A percentile compares a stretch with the other conserved stretches of the same genome.
phyloP scores from a whole-genome alignment of 345 rosid genomes.

The Zanthoxylum bungeanum region DNA sequence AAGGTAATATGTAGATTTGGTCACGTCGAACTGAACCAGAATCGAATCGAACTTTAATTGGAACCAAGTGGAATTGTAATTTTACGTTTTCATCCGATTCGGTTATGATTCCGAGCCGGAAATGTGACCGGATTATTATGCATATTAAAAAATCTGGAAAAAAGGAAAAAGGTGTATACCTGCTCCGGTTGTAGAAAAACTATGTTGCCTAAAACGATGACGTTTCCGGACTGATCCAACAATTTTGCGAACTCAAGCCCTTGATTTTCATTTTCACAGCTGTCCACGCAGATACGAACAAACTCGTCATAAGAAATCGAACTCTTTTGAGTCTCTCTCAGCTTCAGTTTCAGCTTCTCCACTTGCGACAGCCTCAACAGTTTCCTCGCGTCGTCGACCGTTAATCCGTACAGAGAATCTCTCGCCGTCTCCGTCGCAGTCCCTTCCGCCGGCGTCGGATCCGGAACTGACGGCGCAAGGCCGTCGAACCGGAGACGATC shows the following conservation, averaged over 20 bases:
- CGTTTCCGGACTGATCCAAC: slow-evolving; percentile 67
- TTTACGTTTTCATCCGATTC: too few relatives aligned
- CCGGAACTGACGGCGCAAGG: slow-evolving; percentile 11
- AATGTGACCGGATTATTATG: too few relatives aligned
- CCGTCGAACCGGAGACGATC: slow-evolving; percentile 27
- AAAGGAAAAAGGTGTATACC: slow-evolving; percentile 31
- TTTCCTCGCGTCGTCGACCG: slow-evolving; percentile 58
- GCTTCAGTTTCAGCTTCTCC: slow-evolving; percentile 59
- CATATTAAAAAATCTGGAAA: too few relatives aligned
- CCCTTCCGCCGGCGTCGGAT: neutral
- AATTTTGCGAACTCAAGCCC: slow-evolving; percentile 52
- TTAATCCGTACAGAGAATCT: slow-evolving; percentile 21
- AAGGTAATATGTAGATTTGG: too few relatives aligned
- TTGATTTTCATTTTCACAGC: slow-evolving; percentile 46
- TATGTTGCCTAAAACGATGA: slow-evolving; percentile 64
- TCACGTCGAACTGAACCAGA: too few relatives aligned
- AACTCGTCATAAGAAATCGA: slow-evolving; percentile 52
- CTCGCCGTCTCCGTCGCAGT: neutral
- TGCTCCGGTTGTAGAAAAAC: slow-evolving; percentile 78
- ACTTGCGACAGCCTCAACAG: slow-evolving; percentile 49
- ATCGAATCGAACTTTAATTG: too few relatives aligned
- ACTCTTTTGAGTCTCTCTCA: slow-evolving; percentile 42
- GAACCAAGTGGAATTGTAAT: too few relatives aligned
- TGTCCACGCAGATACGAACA: slow-evolving; percentile 45
- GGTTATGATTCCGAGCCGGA: too few relatives aligned